Conservation (phyloP, 257 asterid genomes). For the Solanum piurae region DNA sequence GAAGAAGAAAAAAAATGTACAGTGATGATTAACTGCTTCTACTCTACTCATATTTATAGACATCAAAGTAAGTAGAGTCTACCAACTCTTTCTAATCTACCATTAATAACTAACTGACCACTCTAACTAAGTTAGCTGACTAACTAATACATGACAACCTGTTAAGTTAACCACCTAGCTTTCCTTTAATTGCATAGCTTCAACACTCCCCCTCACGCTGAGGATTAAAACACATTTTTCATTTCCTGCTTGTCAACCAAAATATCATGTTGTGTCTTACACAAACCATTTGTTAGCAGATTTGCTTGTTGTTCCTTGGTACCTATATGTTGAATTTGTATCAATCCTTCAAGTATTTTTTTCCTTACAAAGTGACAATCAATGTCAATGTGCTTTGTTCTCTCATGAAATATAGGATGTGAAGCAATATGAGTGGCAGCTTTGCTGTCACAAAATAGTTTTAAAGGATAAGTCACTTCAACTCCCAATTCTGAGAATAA, state of each 20-base stretch:
- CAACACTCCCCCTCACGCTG: not conserved
- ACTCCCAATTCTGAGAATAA: not conserved
- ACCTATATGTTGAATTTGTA: not conserved
- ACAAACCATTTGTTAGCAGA: not conserved
- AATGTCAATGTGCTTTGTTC: not conserved
- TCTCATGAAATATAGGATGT: not conserved
- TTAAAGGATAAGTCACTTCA: no score
- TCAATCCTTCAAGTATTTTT: not conserved
- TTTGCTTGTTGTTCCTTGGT: not conserved
- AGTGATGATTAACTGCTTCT: not conserved
- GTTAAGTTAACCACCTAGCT: not conserved
- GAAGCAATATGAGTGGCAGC: not conserved
- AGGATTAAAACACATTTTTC: not conserved
- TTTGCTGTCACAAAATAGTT: not conserved
- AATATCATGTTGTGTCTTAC: no score
- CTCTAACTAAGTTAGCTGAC: no score
- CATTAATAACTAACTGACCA: not conserved
- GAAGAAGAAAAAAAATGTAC: not conserved
- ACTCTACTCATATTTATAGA: not conserved
- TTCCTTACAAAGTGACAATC: not conserved
- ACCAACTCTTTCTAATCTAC: not conserved
- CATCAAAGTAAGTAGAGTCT: not conserved
- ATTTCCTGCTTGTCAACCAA: not conserved
- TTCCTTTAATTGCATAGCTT: no score
- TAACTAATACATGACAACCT: not conserved